Evolutionary conservation across 108 stramenopile genomes (phyloP), one percentile per base, ranked within the genome.

Genomic region (Skeletonema potamos): DNA sequence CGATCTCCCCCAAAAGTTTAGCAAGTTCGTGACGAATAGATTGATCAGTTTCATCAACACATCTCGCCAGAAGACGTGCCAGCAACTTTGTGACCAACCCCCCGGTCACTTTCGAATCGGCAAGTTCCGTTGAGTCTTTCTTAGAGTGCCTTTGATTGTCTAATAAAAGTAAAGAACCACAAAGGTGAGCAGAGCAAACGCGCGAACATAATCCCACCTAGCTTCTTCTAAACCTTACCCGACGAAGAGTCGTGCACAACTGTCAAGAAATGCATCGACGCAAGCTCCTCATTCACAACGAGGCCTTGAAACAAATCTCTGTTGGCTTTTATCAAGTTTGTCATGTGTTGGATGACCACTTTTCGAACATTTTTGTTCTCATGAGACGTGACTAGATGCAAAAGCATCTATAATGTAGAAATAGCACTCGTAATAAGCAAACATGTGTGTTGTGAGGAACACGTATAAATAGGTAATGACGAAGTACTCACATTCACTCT

Each of bases 1-100:
- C 95, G 29, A 93, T 76, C 73, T 96, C 95, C 15, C 95, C 95
- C 5, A 94, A 60, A 68, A 89, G 92, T 18, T 76, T 67, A 4
- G 88, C 92, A 18, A 94, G 68, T 22, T 81, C 76, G 61, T 90
- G 43, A 43, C 86, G 79, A 26, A 81, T 68, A 18, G 79, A 70
- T 26, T 33, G 30, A 60, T 93, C 86, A 6, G 83, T 75, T 70
- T 96, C 95, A 22, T 73, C 68, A 3, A 81, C 77, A 62, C 90
- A 91, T 57, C 91, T 73, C 4, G 73, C 61, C 71, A 94, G 55
- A 9, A 96, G 84, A 29, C 69, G 76, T 63, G 89, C 86, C 26
- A 94, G 33, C 20, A 94, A 64, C 17, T 81, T 70, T 10, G 85
- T 86, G 10, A 94, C 63, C 9, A 78, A 78, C 1, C 91, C 91